Evolutionary conservation across 192 early-diverging fungal genomes (phyloP).

Genomic region (Coemansia sp.): DNA sequence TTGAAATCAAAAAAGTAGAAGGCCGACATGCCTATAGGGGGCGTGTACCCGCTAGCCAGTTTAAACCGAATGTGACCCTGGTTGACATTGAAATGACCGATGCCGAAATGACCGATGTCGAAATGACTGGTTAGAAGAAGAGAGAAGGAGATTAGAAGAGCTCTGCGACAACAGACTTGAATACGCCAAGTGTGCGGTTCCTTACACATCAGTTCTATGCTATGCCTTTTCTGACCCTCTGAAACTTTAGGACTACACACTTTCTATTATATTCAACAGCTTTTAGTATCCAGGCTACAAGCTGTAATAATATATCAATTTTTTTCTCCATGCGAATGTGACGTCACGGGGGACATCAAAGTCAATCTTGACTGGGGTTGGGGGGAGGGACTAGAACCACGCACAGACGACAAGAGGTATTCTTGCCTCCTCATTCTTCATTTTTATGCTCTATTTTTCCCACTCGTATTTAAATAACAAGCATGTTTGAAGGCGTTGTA

Average conservation of each 20-base stretch:
- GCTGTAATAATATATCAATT: neutral
- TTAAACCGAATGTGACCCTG: too few species aligned
- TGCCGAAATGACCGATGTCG: too few species aligned
- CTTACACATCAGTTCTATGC: too few species aligned
- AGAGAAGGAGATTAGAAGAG: too few species aligned
- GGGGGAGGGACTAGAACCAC: neutral
- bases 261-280: neutral
- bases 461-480: neutral
- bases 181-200: too few species aligned
- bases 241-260: neutral
- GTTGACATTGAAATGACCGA: too few species aligned
- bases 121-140: too few species aligned
- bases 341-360: neutral
- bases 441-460: neutral
- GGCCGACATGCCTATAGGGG: too few species aligned
- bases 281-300: neutral
- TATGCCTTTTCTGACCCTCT: too few species aligned
- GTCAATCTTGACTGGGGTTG: neutral
- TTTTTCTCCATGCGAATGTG: neutral
- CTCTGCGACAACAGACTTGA: too few species aligned
- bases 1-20: too few species aligned
- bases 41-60: too few species aligned
- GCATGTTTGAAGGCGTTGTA: conserved; percentile 81
- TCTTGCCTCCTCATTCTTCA: neutral
- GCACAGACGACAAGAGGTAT: neutral